These are phyloP conservation scores for Trebouxia sp. DNA, from an alignment of 139 green algal species.

Conservation along the genomic window DNA sequence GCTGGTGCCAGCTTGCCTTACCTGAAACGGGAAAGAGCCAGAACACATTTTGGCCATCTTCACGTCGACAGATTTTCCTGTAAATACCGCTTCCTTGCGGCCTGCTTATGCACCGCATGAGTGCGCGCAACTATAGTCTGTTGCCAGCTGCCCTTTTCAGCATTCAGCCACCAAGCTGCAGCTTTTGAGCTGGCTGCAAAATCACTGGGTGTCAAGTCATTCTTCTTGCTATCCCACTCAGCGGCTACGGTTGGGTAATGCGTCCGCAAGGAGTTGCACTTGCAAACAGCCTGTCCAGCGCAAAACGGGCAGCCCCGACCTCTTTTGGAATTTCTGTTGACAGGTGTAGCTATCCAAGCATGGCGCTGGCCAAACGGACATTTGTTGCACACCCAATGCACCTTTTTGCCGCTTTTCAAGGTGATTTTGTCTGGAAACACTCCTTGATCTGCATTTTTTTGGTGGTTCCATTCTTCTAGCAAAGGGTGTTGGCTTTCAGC, in stretches of 20 bases:
- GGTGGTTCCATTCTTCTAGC: not conserved
- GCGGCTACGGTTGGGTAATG: not conserved
- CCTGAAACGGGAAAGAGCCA: too few species aligned
- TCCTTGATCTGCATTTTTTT: not conserved
- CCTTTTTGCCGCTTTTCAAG: too few species aligned
- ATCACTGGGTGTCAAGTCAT: not conserved
- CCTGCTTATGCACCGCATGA: too few species aligned
- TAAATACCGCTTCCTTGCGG: too few species aligned
- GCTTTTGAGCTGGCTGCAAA: not conserved
- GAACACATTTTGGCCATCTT: too few species aligned
- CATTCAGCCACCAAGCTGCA: not conserved
- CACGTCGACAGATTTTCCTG: too few species aligned
- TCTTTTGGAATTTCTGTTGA: not conserved
- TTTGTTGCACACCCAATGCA: too few species aligned
- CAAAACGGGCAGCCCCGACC: not conserved
- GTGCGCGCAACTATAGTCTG: not conserved
- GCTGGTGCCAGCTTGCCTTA: too few species aligned
- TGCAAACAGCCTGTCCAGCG: not conserved
- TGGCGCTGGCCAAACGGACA: not conserved
- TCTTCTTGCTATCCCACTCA: not conserved
- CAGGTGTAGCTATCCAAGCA: not conserved
- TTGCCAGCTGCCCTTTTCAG: not conserved
- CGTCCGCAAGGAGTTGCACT: not conserved
- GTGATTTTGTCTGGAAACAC: too few species aligned
- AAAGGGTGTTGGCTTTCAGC: not conserved